Base-by-base conservation (phyloP, 78 protist genomes). In the Chrysochromulina parva region DNA sequence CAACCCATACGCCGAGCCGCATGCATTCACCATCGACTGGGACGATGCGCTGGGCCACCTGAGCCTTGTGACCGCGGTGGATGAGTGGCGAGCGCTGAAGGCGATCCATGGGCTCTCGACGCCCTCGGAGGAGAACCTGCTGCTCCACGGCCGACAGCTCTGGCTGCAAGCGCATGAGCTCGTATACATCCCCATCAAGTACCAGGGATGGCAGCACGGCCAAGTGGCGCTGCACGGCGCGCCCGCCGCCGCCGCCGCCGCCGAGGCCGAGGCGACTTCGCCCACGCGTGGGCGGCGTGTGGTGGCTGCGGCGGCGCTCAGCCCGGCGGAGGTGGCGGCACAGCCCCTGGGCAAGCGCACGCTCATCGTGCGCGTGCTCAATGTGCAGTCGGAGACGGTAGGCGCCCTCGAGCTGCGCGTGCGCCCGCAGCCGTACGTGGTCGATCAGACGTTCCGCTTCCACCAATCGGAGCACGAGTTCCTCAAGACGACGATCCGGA, bases 361-460 rank as follows among this genome's bases (percentile, higher is more conserved):
- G 14, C 48, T 76, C 57, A 7, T 4, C 9, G 55, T 76, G n/a
- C 24, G 20, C 3, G 9, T 76, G 20, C 19, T 50, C 59, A 76
- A 76, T 9, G 85, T 50, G 59, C 5, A 5, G 57, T 1, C 6
- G 47, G 85, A 76, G 85, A 14, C 0, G 85, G 85, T 76, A 6
- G 0, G 0, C 38, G 7, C 58, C 38, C 47, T 76, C 57, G 59
- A 48, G 60, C 17, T 71, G 52, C 80, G 80, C 52, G 57, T 76
- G 47, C 85, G 85, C 28, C 85, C 85, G 59, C 85, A 76, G 85
- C 85, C 85, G 28, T 52, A 11, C 16, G 85, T 20, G 24, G 11
- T 76, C 54, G 54, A 48, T 5, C 85, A 76, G 58, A 76, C 85
- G 24, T 52, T 76, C 85, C 85, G 85, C 55, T 76, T 76, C 85